Percentiles rank a stretch among this genome's conserved stretches.
Evolutionary conservation across 805 yeast species (phyloP).

Genomic region (Ascoidea tarda): DNA sequence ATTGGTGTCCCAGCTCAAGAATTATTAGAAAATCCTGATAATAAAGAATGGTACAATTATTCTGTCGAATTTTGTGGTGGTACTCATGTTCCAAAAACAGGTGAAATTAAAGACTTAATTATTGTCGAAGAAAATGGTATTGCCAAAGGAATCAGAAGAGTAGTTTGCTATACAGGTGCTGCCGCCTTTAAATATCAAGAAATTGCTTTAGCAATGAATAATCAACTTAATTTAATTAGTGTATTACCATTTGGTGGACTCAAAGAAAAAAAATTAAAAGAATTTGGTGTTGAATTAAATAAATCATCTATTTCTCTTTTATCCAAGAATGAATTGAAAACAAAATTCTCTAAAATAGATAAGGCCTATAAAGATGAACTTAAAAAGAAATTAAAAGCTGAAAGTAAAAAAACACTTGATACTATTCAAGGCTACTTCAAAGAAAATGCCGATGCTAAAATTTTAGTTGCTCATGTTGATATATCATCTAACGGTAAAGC

Average conservation of each 20-base stretch:
- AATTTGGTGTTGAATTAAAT: conserved; percentile 71
- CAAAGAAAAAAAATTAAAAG: conserved; percentile 76
- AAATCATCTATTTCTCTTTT: conserved; percentile 72
- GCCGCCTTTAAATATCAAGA: conserved; percentile 87
- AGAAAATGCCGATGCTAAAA: conserved; percentile 34
- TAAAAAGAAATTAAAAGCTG: conserved; percentile 80
- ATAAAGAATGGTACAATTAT: conserved; percentile 58
- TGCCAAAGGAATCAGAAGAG: conserved; percentile 97
- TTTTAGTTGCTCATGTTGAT: conserved; percentile 51
- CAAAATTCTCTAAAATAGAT: conserved; percentile 63
- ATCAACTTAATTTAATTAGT: conserved; percentile 42
- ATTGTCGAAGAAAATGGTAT: conserved; percentile 92
- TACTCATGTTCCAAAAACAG: conserved; percentile 86
- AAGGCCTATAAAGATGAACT: conserved; percentile 80
- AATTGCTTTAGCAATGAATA: conserved; percentile 58
- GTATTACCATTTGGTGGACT: conserved; percentile 55
- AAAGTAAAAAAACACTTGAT: conserved; percentile 68
- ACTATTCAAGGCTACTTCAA: conserved; percentile 57
- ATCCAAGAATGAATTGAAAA: conserved; percentile 62
- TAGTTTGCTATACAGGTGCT: conserved; percentile 90
- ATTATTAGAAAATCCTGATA: conserved; percentile 54
- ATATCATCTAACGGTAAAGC: conserved; percentile 85
- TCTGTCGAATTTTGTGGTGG: conserved; percentile 99
- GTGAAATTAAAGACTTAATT: conserved; percentile 84
- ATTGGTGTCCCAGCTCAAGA: conserved; percentile 87